These are phyloP conservation scores for Beta macrorhiza DNA, from an alignment of 179 eudicot species.

Conservation along the genomic window DNA sequence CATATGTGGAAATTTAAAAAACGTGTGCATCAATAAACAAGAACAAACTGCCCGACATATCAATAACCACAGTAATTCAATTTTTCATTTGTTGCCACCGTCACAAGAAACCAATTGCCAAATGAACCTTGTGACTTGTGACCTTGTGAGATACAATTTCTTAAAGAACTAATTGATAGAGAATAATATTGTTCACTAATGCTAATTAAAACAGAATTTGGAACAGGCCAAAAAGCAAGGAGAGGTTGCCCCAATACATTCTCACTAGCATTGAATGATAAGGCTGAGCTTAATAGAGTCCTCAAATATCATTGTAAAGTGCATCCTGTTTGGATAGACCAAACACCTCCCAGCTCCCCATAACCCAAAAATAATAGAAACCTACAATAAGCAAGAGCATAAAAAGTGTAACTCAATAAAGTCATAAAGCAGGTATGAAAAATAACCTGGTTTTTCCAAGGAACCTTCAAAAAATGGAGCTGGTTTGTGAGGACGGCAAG, in stretches of 20 bases:
- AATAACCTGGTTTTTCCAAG: slow-evolving; percentile 81
- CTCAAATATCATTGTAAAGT: background rate
- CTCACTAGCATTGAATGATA: background rate
- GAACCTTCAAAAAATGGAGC: slow-evolving; percentile 65
- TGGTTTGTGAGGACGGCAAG: slow-evolving; percentile 66
- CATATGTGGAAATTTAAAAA: background rate
- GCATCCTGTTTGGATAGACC: background rate
- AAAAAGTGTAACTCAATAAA: background rate
- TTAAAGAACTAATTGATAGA: no score
- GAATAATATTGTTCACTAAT: no score
- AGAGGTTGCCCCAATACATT: background rate
- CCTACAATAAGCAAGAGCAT: background rate
- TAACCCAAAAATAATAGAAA: no score
- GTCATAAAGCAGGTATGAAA: background rate
- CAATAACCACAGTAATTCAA: no score
- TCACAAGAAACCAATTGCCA: background rate
- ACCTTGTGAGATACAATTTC: no score
- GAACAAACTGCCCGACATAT: no score
- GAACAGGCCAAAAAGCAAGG: background rate
- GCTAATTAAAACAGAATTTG: background rate
- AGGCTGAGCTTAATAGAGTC: background rate
- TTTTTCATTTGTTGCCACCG: no score
- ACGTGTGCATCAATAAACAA: no score
- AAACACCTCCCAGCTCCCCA: background rate
- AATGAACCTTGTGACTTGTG: background rate